Percentiles rank a stretch among this genome's conserved stretches.
These are phyloP conservation scores for Middelhovenomyces tepae DNA, from an alignment of 805 yeast species.

Conservation along the genomic window DNA sequence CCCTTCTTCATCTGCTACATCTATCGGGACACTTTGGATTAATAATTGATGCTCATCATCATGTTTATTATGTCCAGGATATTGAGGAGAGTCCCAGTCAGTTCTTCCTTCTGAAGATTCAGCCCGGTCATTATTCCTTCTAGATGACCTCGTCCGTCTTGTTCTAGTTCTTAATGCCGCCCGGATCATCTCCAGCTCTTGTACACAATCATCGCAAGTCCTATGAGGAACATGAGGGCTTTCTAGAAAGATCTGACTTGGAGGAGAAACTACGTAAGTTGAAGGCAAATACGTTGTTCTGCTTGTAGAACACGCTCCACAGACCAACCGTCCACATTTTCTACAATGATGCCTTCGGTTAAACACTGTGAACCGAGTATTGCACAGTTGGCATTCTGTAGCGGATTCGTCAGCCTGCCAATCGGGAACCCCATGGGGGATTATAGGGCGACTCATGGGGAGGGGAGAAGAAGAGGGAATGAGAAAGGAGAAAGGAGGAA, in stretches of 20 bases:
- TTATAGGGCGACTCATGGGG: too few species aligned
- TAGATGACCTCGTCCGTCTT: conserved; percentile 1
- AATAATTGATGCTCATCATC: too few species aligned
- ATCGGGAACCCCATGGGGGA: too few species aligned
- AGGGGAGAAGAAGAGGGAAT: too few species aligned
- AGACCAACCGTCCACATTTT: conserved; percentile 68
- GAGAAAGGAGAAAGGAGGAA: too few species aligned
- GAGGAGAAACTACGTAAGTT: conserved; percentile 49
- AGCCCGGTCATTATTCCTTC: conserved; percentile 5
- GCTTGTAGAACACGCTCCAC: conserved; percentile 56
- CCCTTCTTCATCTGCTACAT: conserved; percentile 28
- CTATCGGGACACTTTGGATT: too few species aligned
- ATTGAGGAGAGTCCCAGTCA: too few species aligned
- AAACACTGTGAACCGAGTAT: conserved; percentile 44
- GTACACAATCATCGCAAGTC: conserved; percentile 67
- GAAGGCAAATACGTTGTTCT: conserved; percentile 48
- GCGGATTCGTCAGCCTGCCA: conserved; percentile 70
- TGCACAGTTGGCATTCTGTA: conserved; percentile 47
- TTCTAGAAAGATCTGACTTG: conserved; percentile 41
- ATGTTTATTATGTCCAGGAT: too few species aligned
- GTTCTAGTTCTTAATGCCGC: conserved; percentile 27
- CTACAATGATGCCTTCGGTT: conserved; percentile 74
- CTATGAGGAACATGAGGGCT: conserved; percentile 51
- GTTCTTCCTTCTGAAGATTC: too few species aligned
- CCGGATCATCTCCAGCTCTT: conserved; percentile 46